Conservation (phyloP, 345 rosid species). For the Ceriops tagal region DNA sequence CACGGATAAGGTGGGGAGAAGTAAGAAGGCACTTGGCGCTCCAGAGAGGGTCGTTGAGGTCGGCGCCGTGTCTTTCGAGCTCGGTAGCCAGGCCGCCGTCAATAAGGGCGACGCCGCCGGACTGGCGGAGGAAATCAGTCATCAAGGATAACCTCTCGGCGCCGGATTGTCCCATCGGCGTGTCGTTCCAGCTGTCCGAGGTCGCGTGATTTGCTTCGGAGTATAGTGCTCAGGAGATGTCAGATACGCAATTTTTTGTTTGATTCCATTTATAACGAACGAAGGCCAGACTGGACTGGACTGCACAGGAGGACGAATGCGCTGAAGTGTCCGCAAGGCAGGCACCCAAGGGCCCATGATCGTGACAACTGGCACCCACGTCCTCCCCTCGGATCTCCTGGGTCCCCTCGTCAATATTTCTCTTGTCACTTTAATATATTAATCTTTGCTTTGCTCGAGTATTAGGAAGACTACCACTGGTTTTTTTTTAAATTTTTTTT, state of each 20-base stretch:
- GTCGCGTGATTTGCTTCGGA: too few species aligned
- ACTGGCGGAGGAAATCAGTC: constrained; percentile 46
- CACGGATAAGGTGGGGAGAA: constrained; percentile 63
- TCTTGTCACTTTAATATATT: too few species aligned
- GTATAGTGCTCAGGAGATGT: too few species aligned
- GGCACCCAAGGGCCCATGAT: too few species aligned
- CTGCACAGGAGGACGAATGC: neutral
- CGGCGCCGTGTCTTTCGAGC: constrained; percentile 72
- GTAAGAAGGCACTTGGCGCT: constrained; percentile 77
- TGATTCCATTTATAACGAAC: too few species aligned
- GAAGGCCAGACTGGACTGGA: neutral
- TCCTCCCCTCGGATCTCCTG: neutral
- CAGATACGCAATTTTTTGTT: too few species aligned
- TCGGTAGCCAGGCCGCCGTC: constrained; percentile 88
- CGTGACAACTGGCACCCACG: neutral
- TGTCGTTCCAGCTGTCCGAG: neutral
- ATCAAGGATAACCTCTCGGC: constrained; percentile 32
- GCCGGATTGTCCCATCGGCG: constrained; percentile 26
- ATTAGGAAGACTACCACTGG: too few species aligned
- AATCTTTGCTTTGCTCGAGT: too few species aligned
- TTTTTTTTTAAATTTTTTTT: too few species aligned
- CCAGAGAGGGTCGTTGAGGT: constrained; percentile 84
- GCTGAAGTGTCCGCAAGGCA: too few species aligned
- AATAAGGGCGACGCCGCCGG: constrained; percentile 56
- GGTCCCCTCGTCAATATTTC: too few species aligned